Percentiles rank a stretch among this genome's conserved stretches.
These are phyloP conservation scores for Aspergillus calidoustus DNA, from an alignment of 2,329 filamentous ascomycete species.

Conservation along the genomic window DNA sequence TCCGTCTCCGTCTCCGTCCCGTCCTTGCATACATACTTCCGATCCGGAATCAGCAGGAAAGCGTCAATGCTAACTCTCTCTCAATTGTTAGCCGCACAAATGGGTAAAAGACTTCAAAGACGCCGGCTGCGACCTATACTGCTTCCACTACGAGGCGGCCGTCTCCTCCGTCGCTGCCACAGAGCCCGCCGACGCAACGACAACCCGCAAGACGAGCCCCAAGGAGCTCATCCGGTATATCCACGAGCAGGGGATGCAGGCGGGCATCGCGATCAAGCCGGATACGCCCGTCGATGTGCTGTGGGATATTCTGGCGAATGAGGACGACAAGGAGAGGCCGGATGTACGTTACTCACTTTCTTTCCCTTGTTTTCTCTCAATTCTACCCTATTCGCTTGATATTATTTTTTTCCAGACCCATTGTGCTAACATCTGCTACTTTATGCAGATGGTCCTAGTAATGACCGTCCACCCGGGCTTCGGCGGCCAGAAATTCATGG, in stretches of 20 bases:
- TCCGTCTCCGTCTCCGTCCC: too few relatives aligned
- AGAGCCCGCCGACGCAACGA: constrained; percentile 70
- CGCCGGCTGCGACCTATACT: constrained; percentile 97
- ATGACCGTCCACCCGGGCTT: constrained; percentile 99
- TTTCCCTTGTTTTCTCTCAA: not conserved
- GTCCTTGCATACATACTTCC: not conserved
- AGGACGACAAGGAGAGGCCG: constrained; percentile 74
- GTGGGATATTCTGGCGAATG: constrained; percentile 82
- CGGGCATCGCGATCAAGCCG: constrained; percentile 95
- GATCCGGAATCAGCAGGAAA: not conserved
- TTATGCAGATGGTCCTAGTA: constrained; percentile 84
- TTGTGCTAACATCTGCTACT: too few relatives aligned
- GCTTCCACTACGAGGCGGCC: constrained; percentile 98
- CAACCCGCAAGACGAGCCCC: constrained; percentile 73
- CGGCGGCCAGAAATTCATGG: constrained; percentile 98
- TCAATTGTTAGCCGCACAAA: constrained; percentile 77
- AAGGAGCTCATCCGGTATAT: constrained; percentile 88
- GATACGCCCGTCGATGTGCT: constrained; percentile 88
- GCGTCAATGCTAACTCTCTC: not conserved
- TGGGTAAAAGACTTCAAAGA: constrained; percentile 96
- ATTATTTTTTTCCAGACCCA: too few relatives aligned
- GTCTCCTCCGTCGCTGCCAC: constrained; percentile 81
- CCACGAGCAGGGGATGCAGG: constrained; percentile 83
- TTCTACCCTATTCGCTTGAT: too few relatives aligned
- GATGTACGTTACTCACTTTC: constrained; percentile 68